Evolutionary conservation across 805 yeast genomes (phyloP).

Genomic region (Starmerella stigmatis): DNA sequence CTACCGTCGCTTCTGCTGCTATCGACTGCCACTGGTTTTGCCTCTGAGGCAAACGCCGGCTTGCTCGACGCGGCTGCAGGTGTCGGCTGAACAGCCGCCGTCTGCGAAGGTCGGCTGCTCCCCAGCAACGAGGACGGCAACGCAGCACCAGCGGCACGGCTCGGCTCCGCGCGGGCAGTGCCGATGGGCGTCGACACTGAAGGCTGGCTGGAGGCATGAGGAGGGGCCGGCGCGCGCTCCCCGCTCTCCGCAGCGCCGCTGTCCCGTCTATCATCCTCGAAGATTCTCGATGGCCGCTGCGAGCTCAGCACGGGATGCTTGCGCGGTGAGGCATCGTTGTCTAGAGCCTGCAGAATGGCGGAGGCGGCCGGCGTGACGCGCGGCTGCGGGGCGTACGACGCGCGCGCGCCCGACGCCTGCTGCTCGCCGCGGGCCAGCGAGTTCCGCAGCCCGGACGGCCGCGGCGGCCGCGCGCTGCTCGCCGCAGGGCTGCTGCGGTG

Average conservation of each 20-base stretch:
- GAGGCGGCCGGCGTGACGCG: slow-evolving; percentile 8
- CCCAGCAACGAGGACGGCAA: too few species aligned
- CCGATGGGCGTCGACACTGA: background rate
- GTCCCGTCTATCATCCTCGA: too few species aligned
- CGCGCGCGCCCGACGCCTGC: too few species aligned
- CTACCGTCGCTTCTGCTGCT: too few species aligned
- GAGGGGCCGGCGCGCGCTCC: background rate
- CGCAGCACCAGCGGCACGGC: too few species aligned
- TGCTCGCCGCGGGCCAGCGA: background rate
- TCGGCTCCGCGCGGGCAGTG: too few species aligned
- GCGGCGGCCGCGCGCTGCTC: background rate
- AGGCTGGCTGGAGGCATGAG: background rate
- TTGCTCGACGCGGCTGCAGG: too few species aligned
- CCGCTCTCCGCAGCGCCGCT: background rate
- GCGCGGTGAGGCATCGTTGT: slow-evolving; percentile 3
- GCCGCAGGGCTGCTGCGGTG: slow-evolving; percentile 1
- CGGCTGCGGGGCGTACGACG: too few species aligned
- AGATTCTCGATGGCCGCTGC: background rate
- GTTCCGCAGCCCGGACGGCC: slow-evolving; percentile 6
- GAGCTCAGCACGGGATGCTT: background rate
- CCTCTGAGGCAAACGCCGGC: too few species aligned
- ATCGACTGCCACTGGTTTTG: too few species aligned
- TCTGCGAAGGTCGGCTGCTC: too few species aligned
- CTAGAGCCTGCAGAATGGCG: slow-evolving; percentile 6
- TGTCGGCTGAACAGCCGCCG: too few species aligned